Percentiles rank a stretch among this genome's conserved stretches.
These are phyloP conservation scores for Glycyrrhiza uralensis DNA, from an alignment of 306 rosid genomes.

Conservation along the genomic window DNA sequence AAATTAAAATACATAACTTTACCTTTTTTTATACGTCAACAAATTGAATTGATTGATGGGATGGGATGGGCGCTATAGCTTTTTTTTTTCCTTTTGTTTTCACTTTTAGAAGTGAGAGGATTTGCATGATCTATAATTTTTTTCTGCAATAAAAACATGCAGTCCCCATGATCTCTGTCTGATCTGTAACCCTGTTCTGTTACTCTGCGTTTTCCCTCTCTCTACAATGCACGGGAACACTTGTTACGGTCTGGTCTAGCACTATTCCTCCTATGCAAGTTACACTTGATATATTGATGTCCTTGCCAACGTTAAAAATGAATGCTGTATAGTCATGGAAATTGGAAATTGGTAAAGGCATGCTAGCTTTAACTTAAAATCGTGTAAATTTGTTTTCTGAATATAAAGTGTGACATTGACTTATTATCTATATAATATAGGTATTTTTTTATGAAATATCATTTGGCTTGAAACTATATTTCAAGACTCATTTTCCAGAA, in stretches of 20 bases:
- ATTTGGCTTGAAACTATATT: background rate
- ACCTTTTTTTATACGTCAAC: conserved; percentile 22
- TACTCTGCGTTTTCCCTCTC: background rate
- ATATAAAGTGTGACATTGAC: background rate
- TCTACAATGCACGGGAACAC: background rate
- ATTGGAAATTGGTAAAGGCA: background rate
- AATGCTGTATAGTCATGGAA: background rate
- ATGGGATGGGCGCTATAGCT: conserved; percentile 15
- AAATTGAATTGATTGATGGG: conserved; percentile 40
- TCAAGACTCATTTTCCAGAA: background rate
- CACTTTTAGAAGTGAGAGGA: conserved; percentile 17
- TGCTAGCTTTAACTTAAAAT: background rate
- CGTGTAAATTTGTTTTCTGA: too few relatives aligned
- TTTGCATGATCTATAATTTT: conserved; percentile 46
- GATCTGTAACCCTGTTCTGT: background rate
- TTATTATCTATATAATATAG: background rate
- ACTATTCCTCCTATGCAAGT: background rate
- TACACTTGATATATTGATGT: background rate
- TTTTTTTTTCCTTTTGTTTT: background rate
- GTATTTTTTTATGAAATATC: background rate
- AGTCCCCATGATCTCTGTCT: conserved; percentile 43
- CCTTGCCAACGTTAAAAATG: background rate
- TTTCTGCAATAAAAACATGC: conserved; percentile 44
- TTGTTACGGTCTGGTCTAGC: background rate
- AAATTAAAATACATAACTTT: background rate